Conservation (phyloP, 306 rosid genomes). For the Cicer chorassanicum region DNA sequence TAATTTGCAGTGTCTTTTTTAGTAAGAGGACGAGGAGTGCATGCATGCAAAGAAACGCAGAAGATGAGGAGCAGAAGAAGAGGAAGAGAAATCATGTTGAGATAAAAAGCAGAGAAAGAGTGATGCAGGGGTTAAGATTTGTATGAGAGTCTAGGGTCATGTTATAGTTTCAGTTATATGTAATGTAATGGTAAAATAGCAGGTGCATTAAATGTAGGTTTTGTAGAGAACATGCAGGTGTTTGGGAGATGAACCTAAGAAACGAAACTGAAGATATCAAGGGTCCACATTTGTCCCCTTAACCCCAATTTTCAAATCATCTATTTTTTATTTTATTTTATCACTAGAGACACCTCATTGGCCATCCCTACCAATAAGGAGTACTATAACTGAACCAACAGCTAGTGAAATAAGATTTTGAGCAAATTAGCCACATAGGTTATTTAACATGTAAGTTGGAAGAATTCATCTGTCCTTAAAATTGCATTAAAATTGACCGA, state of each 20-base stretch:
- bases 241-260: conserved; percentile 65
- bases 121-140: conserved; percentile 9
- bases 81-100: conserved; percentile 57
- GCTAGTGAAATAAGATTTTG: neutral
- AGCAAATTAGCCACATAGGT: conserved; percentile 21
- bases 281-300: conserved; percentile 72
- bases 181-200: conserved; percentile 46
- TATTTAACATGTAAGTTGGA: neutral
- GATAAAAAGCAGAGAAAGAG: conserved; percentile 10
- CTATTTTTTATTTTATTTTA: conserved; percentile 37
- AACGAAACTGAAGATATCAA: conserved; percentile 59
- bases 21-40: conserved; percentile 53
- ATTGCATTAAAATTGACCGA: conserved; percentile 2
- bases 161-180: conserved; percentile 46
- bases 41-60: conserved; percentile 66
- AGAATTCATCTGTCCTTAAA: neutral
- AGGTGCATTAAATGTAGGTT: conserved; percentile 64
- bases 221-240: conserved; percentile 89
- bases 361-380: conserved; percentile 3
- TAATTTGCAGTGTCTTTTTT: conserved; percentile 20
- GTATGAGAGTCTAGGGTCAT: conserved; percentile 14
- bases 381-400: neutral
- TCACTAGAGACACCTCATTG: conserved; percentile 16
- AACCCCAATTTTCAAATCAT: conserved; percentile 27
- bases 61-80: conserved; percentile 50